phyloP scores from a whole-genome alignment of 2,329 filamentous ascomycete genomes.

The Diaporthe batatas region DNA sequence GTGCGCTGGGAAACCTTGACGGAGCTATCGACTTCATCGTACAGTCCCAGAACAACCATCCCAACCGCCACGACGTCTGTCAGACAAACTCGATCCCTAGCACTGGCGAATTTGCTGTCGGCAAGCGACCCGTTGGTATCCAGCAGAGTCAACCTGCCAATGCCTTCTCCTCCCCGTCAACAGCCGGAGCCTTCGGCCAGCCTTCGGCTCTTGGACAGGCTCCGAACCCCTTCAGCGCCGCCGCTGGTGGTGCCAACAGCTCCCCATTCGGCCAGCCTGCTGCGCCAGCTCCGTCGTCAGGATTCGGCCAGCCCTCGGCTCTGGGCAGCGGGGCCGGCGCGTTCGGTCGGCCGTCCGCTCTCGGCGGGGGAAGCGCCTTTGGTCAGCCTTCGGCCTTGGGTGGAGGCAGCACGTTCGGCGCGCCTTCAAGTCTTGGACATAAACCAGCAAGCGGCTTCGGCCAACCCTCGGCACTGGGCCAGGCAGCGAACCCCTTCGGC shows the following conservation, averaged over 20 bases:
- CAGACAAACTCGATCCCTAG: conserved; percentile 58
- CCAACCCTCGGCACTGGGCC: conserved; percentile 50
- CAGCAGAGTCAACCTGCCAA: conserved; percentile 42
- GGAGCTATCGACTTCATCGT: conserved; percentile 80
- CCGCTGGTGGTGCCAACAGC: conserved; percentile 2
- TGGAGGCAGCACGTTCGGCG: conserved; percentile 53
- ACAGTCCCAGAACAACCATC: conserved; percentile 76
- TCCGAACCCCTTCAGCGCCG: conserved; percentile 57
- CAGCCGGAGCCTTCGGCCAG: conserved; percentile 55
- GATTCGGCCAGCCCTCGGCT: conserved; percentile 57
- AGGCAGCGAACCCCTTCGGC: conserved; percentile 50
- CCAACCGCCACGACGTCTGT: conserved; percentile 79
- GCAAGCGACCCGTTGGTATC: conserved; percentile 49
- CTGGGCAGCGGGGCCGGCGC: conserved; percentile 46
- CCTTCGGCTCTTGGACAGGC: conserved; percentile 52
- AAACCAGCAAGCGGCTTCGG: conserved; percentile 55
- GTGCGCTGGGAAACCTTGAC: conserved; percentile 75
- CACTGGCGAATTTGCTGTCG: conserved; percentile 61
- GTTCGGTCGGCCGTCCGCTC: conserved; percentile 51
- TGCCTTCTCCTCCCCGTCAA: conserved; percentile 46
- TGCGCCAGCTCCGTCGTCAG: conserved; percentile 42
- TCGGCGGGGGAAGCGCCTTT: conserved; percentile 44
- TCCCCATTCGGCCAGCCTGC: conserved; percentile 47
- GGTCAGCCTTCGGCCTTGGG: conserved; percentile 48
- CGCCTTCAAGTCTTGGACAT: conserved; percentile 53